Conservation (phyloP, 306 rosid species). For the Cucurbita pepo region DNA sequence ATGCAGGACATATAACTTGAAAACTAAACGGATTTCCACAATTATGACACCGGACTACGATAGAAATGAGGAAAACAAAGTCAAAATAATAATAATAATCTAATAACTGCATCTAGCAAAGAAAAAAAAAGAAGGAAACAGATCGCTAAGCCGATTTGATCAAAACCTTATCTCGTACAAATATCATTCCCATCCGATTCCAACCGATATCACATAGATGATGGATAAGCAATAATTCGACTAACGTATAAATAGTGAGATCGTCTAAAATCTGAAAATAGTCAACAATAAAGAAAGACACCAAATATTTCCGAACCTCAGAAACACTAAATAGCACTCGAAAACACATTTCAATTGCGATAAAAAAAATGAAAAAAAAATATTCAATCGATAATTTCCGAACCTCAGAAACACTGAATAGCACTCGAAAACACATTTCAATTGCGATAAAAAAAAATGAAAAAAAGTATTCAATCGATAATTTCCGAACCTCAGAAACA, state of each 20-base stretch:
- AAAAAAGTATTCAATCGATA: no score
- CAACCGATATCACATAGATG: background rate
- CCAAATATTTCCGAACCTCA: background rate
- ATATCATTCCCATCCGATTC: background rate
- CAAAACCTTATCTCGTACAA: background rate
- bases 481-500: background rate
- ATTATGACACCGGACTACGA: background rate
- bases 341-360: background rate
- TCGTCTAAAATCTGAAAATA: background rate
- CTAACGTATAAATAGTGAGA: background rate
- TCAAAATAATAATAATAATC: background rate
- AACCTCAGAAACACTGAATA: background rate
- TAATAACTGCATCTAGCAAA: background rate
- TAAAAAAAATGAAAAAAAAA: no score
- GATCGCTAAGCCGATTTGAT: background rate
- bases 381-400: no score
- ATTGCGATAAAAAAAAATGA: no score
- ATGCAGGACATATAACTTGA: background rate
- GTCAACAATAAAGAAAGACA: background rate
- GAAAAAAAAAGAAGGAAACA: no score
- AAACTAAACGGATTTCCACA: background rate
- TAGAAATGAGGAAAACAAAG: background rate
- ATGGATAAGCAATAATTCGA: background rate
- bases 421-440: background rate
- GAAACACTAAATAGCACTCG: no score